phyloP scores from a whole-genome alignment of 129 eudicot species.

The Pseudognaphalium luteoalbum region DNA sequence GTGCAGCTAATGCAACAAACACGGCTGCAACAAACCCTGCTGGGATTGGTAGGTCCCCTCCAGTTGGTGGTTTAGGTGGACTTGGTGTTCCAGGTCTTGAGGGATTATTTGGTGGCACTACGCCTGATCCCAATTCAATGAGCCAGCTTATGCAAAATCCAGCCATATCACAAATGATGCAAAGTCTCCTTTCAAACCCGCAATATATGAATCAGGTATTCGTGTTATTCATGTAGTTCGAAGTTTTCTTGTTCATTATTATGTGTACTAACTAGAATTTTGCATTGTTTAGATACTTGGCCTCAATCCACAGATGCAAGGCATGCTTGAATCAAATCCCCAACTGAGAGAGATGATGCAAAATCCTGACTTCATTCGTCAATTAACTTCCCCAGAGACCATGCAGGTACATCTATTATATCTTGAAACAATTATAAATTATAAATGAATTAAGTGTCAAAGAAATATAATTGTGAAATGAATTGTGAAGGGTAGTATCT shows the following conservation, averaged over 20 bases:
- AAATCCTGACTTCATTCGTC: slow-evolving; percentile 77
- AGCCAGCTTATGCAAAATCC: slow-evolving; percentile 82
- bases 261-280: slow-evolving; percentile 19
- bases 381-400: slow-evolving; percentile 70
- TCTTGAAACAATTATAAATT: slow-evolving; percentile 18
- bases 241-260: neutral
- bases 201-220: slow-evolving; percentile 83
- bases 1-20: slow-evolving; percentile 58
- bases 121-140: slow-evolving; percentile 61
- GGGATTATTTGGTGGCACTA: slow-evolving; percentile 54
- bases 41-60: slow-evolving; percentile 51
- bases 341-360: slow-evolving; percentile 87
- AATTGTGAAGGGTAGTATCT: slow-evolving; percentile 14
- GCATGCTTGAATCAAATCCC: slow-evolving; percentile 74
- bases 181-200: slow-evolving; percentile 79
- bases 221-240: neutral
- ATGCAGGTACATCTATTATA: slow-evolving; percentile 64
- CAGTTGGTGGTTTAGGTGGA: slow-evolving; percentile 67
- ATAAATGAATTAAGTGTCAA: slow-evolving; percentile 1
- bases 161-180: slow-evolving; percentile 82
- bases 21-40: slow-evolving; percentile 44
- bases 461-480: neutral
- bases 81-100: slow-evolving; percentile 66
- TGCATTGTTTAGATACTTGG: slow-evolving; percentile 52
- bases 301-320: slow-evolving; percentile 66